phyloP scores from a whole-genome alignment of 2,329 filamentous ascomycete genomes.

The Macrophomina tecta region DNA sequence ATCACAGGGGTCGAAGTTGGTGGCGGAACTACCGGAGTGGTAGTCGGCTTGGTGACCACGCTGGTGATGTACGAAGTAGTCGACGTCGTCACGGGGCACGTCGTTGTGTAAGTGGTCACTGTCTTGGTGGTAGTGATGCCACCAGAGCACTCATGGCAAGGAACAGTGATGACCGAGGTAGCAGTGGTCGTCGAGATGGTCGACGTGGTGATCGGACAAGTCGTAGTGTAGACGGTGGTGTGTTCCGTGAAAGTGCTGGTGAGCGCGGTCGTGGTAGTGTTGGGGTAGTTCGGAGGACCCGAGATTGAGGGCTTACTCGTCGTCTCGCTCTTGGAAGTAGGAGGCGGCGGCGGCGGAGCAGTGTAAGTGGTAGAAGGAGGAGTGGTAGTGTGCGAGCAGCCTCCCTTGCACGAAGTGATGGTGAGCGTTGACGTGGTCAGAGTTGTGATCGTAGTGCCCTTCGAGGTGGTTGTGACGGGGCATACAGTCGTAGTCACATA shows the following conservation, averaged over 20 bases:
- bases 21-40: background rate
- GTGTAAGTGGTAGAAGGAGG: background rate
- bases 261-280: conserved; percentile 7
- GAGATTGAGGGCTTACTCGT: background rate
- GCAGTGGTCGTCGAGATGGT: conserved; percentile 28
- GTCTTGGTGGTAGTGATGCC: conserved; percentile 20
- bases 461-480: conserved; percentile 29
- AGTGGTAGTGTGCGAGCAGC: conserved; percentile 9
- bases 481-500: conserved; percentile 24
- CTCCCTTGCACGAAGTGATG: conserved; percentile 26
- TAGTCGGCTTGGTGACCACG: conserved; percentile 8
- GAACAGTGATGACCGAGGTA: conserved; percentile 23
- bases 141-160: conserved; percentile 18
- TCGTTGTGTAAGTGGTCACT: conserved; percentile 10
- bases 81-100: conserved; percentile 17
- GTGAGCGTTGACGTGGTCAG: conserved; percentile 28
- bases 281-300: conserved; percentile 5
- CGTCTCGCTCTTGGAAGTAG: background rate
- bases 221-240: conserved; percentile 30
- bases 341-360: background rate
- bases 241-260: conserved; percentile 17
- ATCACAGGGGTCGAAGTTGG: background rate
- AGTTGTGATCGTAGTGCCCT: conserved; percentile 25
- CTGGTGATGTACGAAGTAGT: conserved; percentile 21
- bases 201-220: conserved; percentile 31